Base-by-base conservation (phyloP, 2,329 filamentous ascomycete genomes). In the Elsinoe perseae region DNA sequence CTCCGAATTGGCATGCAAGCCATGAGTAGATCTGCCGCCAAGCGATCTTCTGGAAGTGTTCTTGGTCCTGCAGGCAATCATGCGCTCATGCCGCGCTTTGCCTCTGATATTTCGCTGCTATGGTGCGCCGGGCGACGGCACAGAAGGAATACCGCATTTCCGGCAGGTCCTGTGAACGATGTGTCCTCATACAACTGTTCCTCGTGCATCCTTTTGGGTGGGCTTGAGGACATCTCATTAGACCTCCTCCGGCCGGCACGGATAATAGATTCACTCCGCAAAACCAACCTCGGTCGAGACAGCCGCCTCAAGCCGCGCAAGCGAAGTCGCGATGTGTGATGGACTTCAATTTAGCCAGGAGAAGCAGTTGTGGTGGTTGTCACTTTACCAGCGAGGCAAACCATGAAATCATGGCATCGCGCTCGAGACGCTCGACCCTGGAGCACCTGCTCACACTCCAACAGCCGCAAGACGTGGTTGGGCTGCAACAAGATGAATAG, bases 11-110 rank as follows among this genome's bases (percentile, higher is more conserved):
- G 30, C 48, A 52, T 36, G 48, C 48, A 52, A 52, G 48, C 48
- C 48, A 52, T 52, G 48, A 25, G 32, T n/a, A 38, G 28, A 52
- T 52, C 48, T 52, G 32, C 48, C 48, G 48, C 48, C 7, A 36
- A 34, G 32, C 32, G 48, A 52, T 52, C 44, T 50, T 50, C 44
- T 32, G n/a, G 44, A 50, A 50, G 12, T n/a, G 44, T 32, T 32
- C 44, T 50, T 52, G 48, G 48, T 36, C 48, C 48, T 52, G 32
- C 48, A 52, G 48, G 48, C 48, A 52, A 52, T 52, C 44, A 32
- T 50, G 44, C 25, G 44, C 44, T 18, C 25, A 25, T 50, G 25
- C 44, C 40, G 40, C 20, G 9, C 6, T 14, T 44, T 25, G 4
- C 40, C 38, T n/a, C 14, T 12, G 20, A 44, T 10, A 18, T 10